Percentiles rank a stretch among this genome's conserved stretches.
Evolutionary conservation across 768 basidiomycete species (phyloP).

Genomic region (Hortiboletus campestris): DNA sequence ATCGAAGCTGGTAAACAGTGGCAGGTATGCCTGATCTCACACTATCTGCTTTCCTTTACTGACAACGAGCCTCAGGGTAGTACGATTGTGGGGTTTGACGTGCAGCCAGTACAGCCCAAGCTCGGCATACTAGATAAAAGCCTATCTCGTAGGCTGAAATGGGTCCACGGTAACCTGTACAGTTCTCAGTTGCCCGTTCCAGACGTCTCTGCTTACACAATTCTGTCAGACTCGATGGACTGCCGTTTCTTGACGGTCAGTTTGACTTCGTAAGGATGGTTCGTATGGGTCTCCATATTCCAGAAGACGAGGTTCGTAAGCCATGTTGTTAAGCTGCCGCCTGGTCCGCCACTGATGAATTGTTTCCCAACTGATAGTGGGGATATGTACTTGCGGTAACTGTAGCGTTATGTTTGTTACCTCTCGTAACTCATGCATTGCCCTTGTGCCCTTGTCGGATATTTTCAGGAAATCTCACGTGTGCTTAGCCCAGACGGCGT

Average conservation of each 20-base stretch:
- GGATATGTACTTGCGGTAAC: conserved; percentile 61
- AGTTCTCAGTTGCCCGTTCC: conserved; percentile 3
- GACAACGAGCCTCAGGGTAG: conserved; percentile 39
- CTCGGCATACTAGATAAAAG: conserved; percentile 36
- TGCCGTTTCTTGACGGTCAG: conserved; percentile 55
- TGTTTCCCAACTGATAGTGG: conserved; percentile 45
- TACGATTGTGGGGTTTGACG: conserved; percentile 59
- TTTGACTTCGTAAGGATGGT: conserved; percentile 70
- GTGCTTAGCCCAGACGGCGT: conserved; percentile 61
- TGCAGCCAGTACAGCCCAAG: conserved; percentile 52
- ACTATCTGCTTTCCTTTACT: neutral
- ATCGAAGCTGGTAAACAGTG: conserved; percentile 67
- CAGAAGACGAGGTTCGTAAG: conserved; percentile 63
- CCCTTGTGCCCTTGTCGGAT: neutral
- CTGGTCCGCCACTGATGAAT: conserved; percentile 13
- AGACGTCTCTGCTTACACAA: conserved; percentile 5
- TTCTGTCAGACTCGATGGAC: conserved; percentile 52
- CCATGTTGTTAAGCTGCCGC: neutral
- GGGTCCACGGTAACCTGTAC: conserved; percentile 72
- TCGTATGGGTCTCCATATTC: conserved; percentile 63
- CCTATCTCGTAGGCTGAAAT: conserved; percentile 51
- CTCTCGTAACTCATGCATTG: conserved; percentile 14
- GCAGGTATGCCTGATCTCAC: conserved; percentile 44
- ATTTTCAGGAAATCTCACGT: conserved; percentile 59
- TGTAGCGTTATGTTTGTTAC: conserved; percentile 7